These are phyloP conservation scores for Marasmius fiardii DNA, from an alignment of 1,284 basidiomycete genomes.

Conservation along the genomic window DNA sequence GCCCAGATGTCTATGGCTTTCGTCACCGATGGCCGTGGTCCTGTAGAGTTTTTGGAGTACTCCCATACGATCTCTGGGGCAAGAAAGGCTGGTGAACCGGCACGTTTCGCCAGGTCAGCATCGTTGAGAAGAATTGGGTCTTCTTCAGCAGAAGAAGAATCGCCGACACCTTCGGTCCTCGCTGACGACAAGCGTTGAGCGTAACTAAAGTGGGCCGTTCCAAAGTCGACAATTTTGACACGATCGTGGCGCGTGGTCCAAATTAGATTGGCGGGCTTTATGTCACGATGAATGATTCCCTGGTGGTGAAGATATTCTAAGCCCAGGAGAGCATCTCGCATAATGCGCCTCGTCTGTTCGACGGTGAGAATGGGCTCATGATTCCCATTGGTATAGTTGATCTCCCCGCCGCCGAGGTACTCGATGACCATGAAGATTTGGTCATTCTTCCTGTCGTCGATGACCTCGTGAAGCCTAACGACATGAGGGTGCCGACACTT, in stretches of 20 bases:
- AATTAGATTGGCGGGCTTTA: conserved; percentile 97
- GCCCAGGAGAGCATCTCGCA: conserved; percentile 90
- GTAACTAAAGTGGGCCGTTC: conserved; percentile 89
- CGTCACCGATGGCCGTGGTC: conserved; percentile 70
- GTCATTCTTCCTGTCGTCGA: conserved; percentile 88
- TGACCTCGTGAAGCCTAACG: conserved; percentile 90
- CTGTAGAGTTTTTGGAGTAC: conserved; percentile 29
- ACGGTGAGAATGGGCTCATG: conserved; percentile 78
- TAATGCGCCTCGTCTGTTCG: conserved; percentile 80
- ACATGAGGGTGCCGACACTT: conserved; percentile 91
- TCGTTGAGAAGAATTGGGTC: conserved; percentile 78
- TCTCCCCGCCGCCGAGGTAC: conserved; percentile 92
- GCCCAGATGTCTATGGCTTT: conserved; percentile 99
- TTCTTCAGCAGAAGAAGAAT: conserved; percentile 31
- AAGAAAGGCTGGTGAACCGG: conserved; percentile 96
- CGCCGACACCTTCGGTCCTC: conserved; percentile 32
- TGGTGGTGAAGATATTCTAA: conserved; percentile 95
- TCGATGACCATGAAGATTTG: conserved; percentile 98
- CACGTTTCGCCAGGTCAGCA: conserved; percentile 88
- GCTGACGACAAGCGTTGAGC: conserved; percentile 68
- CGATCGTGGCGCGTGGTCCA: conserved; percentile 79
- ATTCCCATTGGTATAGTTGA: conserved; percentile 76
- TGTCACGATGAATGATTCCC: conserved; percentile 98
- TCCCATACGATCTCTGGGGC: conserved; percentile 92
- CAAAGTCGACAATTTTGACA: conserved; percentile 98